Base-by-base conservation (phyloP, 2,329 filamentous ascomycete species). In the Aspergillus spinulosporus region DNA sequence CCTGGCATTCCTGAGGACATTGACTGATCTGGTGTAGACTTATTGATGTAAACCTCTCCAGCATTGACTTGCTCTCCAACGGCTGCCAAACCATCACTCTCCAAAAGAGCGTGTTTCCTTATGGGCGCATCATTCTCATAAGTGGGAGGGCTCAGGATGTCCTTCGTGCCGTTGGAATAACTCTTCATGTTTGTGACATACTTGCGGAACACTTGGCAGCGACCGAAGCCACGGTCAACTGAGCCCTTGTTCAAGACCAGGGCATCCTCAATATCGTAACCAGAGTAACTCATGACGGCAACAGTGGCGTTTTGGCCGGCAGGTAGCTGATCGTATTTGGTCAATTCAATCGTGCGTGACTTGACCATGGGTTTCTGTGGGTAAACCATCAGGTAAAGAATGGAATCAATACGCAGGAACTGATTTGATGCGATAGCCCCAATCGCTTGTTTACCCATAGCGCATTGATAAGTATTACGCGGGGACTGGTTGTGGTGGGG, bases 381-480 rank as follows among this genome's bases (percentile, higher is more conserved):
- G 69, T 99, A 99, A 3, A 99, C 94, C 78, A 99, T 90, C 1
- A 96, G 89, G 71, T 97, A 97, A 5, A 99, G 84, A 12, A 99
- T 81, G 0, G 93, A 97, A 69, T 99, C 94, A 72, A 99, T 97
- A 55, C 94, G 88, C 67, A 93, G 90, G 77, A 97, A 96, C 73
- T 99, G 94, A 71, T 99, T 99, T 71, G 96, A 96, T 12, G 93
- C 94, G 70, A 99, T 97, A 34, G 93, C 92, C 34, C 94, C 94
- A 72, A 99, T 97, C 39, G 94, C 94, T 88, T 99, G 94, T 78
- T 99, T 99, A 84, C 94, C 94, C 94, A 99, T 99, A 76, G 94
- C 94, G 77, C 93, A 97, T 81, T 97, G 93, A 70, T 99, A 99
- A 0, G 94, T 99, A 72, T 99, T 99, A 82, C 94, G 84, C 7